Conservation (phyloP, 108 stramenopile species). For the Seminavis robusta region DNA sequence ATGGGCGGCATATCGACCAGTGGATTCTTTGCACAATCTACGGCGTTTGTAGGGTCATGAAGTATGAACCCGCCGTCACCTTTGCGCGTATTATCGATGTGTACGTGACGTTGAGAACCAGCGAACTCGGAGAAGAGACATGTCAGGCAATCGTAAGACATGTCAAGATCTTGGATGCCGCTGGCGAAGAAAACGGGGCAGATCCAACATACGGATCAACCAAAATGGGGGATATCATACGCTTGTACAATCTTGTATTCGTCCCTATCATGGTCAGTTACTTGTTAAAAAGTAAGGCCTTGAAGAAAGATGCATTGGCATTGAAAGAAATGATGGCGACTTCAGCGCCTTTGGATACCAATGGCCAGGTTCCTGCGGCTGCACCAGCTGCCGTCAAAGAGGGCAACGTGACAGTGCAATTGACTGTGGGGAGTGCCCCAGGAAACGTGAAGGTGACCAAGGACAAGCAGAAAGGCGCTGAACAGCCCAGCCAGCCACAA, state of each 20-base stretch:
- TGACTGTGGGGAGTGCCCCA: too few species aligned
- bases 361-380: too few species aligned
- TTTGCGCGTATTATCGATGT: conserved; percentile 34
- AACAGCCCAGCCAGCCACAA: too few species aligned
- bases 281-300: conserved; percentile 25
- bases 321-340: too few species aligned
- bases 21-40: conserved; percentile 34
- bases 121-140: conserved; percentile 22
- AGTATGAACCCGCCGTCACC: conserved; percentile 17
- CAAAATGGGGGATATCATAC: conserved; percentile 33
- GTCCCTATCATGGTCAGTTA: conserved; percentile 32
- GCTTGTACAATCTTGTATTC: conserved; percentile 41
- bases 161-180: conserved; percentile 1
- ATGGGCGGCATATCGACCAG: conserved; percentile 40
- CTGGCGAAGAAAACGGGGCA: neutral
- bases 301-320: too few species aligned
- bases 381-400: too few species aligned
- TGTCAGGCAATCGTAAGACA: conserved; percentile 29
- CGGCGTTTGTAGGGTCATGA: conserved; percentile 26
- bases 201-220: conserved; percentile 6
- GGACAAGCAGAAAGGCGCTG: too few species aligned
- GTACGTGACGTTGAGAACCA: conserved; percentile 18
- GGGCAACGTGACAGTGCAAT: too few species aligned
- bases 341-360: too few species aligned
- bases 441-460: too few species aligned